Conservation (phyloP, 2,329 filamentous ascomycete genomes). For the Bipolaris sorokiniana region DNA sequence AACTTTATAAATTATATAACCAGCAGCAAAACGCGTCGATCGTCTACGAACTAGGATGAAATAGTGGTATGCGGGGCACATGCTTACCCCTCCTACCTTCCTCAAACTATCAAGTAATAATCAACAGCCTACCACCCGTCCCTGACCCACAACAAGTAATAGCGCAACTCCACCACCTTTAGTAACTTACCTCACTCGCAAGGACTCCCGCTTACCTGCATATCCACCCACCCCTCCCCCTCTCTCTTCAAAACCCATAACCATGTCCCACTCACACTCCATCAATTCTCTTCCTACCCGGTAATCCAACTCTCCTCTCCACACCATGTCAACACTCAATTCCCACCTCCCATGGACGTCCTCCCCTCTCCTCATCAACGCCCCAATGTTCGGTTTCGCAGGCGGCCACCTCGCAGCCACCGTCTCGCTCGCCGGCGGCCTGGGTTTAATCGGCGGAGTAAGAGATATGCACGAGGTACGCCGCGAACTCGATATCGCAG, state of each 20-base stretch:
- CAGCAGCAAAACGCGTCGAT: too few relatives aligned
- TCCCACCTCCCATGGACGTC: slow-evolving; percentile 59
- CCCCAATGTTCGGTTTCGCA: slow-evolving; percentile 71
- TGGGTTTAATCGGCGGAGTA: slow-evolving; percentile 53
- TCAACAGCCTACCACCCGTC: background rate
- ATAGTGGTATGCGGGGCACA: background rate
- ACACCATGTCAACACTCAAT: slow-evolving; percentile 23
- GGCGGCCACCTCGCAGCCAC: slow-evolving; percentile 63
- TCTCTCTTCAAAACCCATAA: too few relatives aligned
- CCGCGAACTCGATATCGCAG: slow-evolving; percentile 37
- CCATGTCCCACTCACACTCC: background rate
- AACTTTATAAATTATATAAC: background rate
- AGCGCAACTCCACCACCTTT: background rate
- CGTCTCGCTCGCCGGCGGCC: slow-evolving; percentile 61
- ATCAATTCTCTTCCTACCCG: background rate
- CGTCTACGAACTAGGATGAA: too few relatives aligned
- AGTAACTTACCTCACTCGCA: background rate
- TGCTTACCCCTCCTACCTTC: background rate
- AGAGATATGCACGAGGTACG: slow-evolving; percentile 42
- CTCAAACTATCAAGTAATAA: background rate
- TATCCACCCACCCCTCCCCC: background rate
- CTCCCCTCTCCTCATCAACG: slow-evolving; percentile 64
- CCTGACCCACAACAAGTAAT: background rate
- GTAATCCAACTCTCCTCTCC: too few relatives aligned
- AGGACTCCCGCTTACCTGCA: background rate